Evolutionary conservation across 495 filamentous ascomycete genomes (phyloP).

Genomic region (Bacidia gigantensis): DNA sequence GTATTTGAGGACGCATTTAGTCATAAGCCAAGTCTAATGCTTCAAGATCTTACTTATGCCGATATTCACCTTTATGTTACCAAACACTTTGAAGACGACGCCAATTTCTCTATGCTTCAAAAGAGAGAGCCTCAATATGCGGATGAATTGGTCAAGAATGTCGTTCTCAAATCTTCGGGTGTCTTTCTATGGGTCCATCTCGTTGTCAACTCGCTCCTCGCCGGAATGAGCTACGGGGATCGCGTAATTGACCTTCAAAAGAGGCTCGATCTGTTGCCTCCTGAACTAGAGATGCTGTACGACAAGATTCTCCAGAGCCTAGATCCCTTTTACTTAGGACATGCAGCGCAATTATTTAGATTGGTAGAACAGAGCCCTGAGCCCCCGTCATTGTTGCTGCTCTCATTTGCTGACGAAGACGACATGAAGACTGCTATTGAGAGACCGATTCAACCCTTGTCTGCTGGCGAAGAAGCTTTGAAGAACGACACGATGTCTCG

Average conservation of each 20-base stretch:
- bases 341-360: conserved; percentile 17
- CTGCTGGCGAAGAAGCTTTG: not conserved
- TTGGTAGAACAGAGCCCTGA: conserved; percentile 8
- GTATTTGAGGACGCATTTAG: conserved; percentile 17
- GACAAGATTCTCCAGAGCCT: conserved; percentile 20
- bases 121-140: conserved; percentile 1
- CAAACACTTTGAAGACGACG: conserved; percentile 11
- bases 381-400: conserved; percentile 8
- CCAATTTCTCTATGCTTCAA: conserved; percentile 10
- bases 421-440: conserved; percentile 1
- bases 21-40: conserved; percentile 17
- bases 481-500: conserved; percentile 4
- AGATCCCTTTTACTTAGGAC: conserved; percentile 17
- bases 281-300: conserved; percentile 10
- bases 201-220: conserved; percentile 8
- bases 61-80: conserved; percentile 22
- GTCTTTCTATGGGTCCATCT: conserved; percentile 31
- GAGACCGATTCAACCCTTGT: not conserved
- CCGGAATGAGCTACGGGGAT: conserved; percentile 8
- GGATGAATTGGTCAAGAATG: conserved; percentile 14
- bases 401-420: conserved; percentile 22
- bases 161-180: conserved; percentile 23
- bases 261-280: conserved; percentile 6
- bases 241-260: conserved; percentile 12
- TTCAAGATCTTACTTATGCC: conserved; percentile 22